Evolutionary conservation across 345 rosid species (phyloP).

Genomic region (Sonneratia caseolaris): DNA sequence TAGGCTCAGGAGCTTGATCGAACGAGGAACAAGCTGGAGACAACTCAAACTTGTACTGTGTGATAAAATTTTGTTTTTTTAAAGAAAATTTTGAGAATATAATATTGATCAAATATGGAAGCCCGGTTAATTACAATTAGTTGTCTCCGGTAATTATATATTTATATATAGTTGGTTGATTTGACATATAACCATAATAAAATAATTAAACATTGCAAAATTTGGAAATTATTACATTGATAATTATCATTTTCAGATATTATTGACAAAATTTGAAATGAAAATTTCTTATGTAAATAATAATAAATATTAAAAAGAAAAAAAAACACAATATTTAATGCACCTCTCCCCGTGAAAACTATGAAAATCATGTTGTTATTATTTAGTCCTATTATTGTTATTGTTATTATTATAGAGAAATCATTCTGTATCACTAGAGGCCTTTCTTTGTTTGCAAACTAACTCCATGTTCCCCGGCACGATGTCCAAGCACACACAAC

Average conservation of each 20-base stretch:
- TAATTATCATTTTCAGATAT: not conserved
- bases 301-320: no score
- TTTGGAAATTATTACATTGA: not conserved
- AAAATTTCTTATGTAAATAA: no score
- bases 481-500: conserved; percentile 21
- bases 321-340: no score
- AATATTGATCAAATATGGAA: not conserved
- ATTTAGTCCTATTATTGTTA: not conserved
- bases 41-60: not conserved
- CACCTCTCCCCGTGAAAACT: not conserved
- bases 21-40: not conserved
- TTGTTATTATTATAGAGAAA: not conserved
- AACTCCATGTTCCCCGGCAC: conserved; percentile 40
- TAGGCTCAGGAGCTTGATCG: not conserved
- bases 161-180: not conserved
- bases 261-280: no score
- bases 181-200: not conserved
- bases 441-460: conserved; percentile 29
- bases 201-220: not conserved
- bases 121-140: not conserved
- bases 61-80: not conserved
- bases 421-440: conserved; percentile 14
- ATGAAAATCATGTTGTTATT: not conserved
- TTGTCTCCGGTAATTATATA: not conserved
- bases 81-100: not conserved